phyloP scores from a whole-genome alignment of 2,329 filamentous ascomycete species.

The Claviceps sp. region DNA sequence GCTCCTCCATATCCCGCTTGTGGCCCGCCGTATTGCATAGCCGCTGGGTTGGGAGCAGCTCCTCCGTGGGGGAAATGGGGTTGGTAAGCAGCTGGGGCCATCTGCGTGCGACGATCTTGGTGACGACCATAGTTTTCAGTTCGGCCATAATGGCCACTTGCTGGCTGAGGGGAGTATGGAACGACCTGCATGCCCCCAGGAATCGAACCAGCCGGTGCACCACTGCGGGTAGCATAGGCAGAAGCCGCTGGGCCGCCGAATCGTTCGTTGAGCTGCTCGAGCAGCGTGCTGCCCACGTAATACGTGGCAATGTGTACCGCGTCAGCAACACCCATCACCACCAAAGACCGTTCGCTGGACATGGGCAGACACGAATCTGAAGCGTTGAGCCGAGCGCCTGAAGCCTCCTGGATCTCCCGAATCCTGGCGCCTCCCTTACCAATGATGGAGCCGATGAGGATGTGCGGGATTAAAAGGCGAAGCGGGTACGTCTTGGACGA shows the following conservation, averaged over 20 bases:
- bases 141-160: constrained; percentile 83
- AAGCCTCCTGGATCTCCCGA: constrained; percentile 95
- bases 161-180: constrained; percentile 90
- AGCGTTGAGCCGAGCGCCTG: constrained; percentile 88
- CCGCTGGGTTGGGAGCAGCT: constrained; percentile 47
- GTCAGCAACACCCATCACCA: constrained; percentile 94
- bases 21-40: constrained; percentile 69
- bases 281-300: constrained; percentile 94
- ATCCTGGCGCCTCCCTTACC: constrained; percentile 93
- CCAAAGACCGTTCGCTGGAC: constrained; percentile 92
- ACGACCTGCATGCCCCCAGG: constrained; percentile 98
- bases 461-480: constrained; percentile 87
- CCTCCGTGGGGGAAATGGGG: constrained; percentile 55
- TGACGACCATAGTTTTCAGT: constrained; percentile 71
- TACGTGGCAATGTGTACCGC: constrained; percentile 98
- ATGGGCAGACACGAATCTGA: constrained; percentile 89
- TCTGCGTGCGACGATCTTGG: constrained; percentile 58
- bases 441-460: constrained; percentile 96
- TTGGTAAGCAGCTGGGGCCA: constrained; percentile 57
- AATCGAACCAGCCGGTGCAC: constrained; percentile 82
- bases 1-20: constrained; percentile 66
- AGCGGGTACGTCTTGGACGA: constrained; percentile 97
- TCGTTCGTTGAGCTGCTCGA: constrained; percentile 92
- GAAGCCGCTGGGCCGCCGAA: constrained; percentile 93
- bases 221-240: constrained; percentile 92